Evolutionary conservation across 305 asterid genomes (phyloP), one percentile per base, ranked within the genome.

Genomic region (Petunia hybrid): DNA sequence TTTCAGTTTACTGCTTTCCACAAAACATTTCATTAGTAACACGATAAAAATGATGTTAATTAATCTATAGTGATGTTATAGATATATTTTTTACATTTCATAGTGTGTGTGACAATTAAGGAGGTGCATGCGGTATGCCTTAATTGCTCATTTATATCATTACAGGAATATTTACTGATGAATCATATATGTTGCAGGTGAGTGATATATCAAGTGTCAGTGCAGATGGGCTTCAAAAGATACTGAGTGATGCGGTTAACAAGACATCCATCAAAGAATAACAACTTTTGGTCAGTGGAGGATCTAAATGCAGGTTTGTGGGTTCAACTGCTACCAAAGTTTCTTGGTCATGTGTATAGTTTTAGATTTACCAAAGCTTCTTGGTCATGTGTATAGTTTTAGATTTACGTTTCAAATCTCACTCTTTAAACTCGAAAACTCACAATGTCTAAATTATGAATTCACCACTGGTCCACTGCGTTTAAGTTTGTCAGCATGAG

Each of bases 171-270:
- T 9, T 46, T 71, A 71, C 62, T 71, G 12, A 80, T 1, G 5
- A 13, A 78, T 60, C 60, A 78, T 43, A 22, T 9, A 38, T 78
- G 38, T 57, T 70, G 79, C 62, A 80, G 83, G 83, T 63, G 35
- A 56, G 51, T 41, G 62, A 69, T 56, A 39, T 13, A 42, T 55
- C 71, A 64, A 31, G 70, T 80, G 40, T 61, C 71, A 70, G 13
- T 69, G 41, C 48, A 57, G 22, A 13, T 57, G 39, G 41, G 38
- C 48, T 80, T 39, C 79, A 80, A 80, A 75, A 80, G 71, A 69
- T 14, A 13, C 61, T 80, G 36, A n/a, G 48, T 6, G 66, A 57
- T 31, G 48, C 69, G 53, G 43, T 57, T 70, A 43, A 35, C 51
- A 35, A 48, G 45, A 22, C 4, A 6, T 22, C 31, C 31, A 22